Conservation (phyloP, 768 basidiomycete species). For the Mycena galericulata region DNA sequence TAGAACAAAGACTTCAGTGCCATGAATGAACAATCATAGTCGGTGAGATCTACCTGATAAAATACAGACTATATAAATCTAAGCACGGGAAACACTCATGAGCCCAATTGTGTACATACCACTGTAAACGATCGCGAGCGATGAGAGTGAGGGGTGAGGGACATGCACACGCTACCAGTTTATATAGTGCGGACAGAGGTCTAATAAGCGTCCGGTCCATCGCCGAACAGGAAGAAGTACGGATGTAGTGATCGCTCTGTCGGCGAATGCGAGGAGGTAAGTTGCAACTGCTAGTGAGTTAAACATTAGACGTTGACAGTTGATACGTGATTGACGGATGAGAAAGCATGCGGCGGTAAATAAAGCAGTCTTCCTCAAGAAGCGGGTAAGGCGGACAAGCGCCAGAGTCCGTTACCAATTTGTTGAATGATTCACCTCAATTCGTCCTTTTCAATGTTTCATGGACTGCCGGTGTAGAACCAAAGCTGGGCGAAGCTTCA, state of each 20-base stretch:
- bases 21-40: too few relatives aligned
- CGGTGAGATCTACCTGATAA: slow-evolving; percentile 11
- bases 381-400: neutral
- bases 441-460: too few relatives aligned
- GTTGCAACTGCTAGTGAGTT: too few relatives aligned
- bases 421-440: neutral
- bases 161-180: neutral
- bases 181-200: slow-evolving; percentile 5
- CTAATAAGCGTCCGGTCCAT: too few relatives aligned
- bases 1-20: too few relatives aligned
- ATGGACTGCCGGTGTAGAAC: too few relatives aligned
- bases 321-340: neutral
- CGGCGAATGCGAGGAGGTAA: too few relatives aligned
- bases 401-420: neutral
- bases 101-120: neutral
- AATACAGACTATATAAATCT: slow-evolving; percentile 6
- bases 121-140: slow-evolving; percentile 1
- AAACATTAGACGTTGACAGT: neutral
- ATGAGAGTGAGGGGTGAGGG: slow-evolving; percentile 1
- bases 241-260: too few relatives aligned
- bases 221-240: too few relatives aligned
- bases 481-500: too few relatives aligned
- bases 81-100: neutral
- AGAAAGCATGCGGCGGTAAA: too few relatives aligned
- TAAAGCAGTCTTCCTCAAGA: neutral